Evolutionary conservation across 768 basidiomycete species (phyloP).

Genomic region (Kockovaella imperatae): DNA sequence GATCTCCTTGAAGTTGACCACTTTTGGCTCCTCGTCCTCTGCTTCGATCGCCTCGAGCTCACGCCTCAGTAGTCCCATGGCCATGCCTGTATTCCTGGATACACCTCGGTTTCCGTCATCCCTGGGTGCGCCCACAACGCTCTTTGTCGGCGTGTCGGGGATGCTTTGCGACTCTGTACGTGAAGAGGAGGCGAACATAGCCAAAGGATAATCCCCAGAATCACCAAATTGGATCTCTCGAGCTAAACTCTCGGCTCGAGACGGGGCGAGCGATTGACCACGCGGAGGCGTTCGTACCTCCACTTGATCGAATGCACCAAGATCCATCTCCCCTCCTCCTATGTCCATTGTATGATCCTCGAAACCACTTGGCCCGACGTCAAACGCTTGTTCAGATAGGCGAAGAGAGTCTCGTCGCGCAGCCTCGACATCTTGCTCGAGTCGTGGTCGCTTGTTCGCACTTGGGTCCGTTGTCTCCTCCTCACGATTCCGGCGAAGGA

Average conservation of each 20-base stretch:
- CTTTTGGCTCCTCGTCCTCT: constrained; percentile 51
- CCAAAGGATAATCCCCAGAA: constrained; percentile 52
- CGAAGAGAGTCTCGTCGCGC: constrained; percentile 58
- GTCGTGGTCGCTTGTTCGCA: constrained; percentile 47
- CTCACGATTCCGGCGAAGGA: constrained; percentile 55
- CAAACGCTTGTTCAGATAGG: too few species aligned
- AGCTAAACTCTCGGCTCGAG: constrained; percentile 27
- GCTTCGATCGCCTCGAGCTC: constrained; percentile 48
- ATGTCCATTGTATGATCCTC: constrained; percentile 10
- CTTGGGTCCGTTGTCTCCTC: constrained; percentile 46
- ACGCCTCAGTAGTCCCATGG: constrained; percentile 46
- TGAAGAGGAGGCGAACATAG: constrained; percentile 48
- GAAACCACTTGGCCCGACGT: constrained; percentile 15
- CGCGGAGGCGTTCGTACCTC: neutral
- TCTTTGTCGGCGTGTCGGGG: constrained; percentile 27
- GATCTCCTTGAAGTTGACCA: constrained; percentile 60
- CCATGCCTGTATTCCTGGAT: constrained; percentile 35
- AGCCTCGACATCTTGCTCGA: constrained; percentile 58
- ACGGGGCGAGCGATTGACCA: constrained; percentile 11
- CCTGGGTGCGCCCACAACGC: constrained; percentile 3
- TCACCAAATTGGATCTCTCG: constrained; percentile 49
- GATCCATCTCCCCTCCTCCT: constrained; percentile 1
- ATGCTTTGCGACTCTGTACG: constrained; percentile 18
- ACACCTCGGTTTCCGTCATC: constrained; percentile 17
- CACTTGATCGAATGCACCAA: neutral